Base-by-base conservation (phyloP, 805 yeast species). In the Myxozyma sirexii region DNA sequence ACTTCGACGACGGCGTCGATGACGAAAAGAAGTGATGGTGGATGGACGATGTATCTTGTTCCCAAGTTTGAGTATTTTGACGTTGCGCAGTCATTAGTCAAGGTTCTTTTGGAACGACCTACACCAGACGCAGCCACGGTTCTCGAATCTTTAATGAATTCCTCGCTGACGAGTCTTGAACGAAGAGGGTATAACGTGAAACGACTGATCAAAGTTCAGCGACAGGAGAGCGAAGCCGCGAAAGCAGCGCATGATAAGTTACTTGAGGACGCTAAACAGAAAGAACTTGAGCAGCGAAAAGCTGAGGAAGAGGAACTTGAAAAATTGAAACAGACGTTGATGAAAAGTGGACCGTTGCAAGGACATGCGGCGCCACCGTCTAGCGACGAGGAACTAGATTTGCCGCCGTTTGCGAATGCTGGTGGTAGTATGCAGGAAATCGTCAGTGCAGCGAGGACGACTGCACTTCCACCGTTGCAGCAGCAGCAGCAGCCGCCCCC, bases 141-240 rank as follows among this genome's bases (percentile, higher is more conserved):
- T 4, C 56, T 76, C 10, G 78, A 76, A 49, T 64, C 75, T 23
- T 70, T 74, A 44, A 67, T 76, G n/a, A 66, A 67, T 29, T 62
- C 72, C 7, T 62, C 70, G 13, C 62, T 76, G 45, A 56, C 59
- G 12, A 52, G 68, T 17, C 67, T 76, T 38, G 72, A 72, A 59
- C 56, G 68, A 43, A 74, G 76, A 46, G 79, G 79, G 10, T 75
- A 73, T 62, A 74, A 76, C 62, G 76, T 76, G 10, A 67, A 68
- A 26, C 59, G 76, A 23, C 59, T 75, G 26, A 64, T 72, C 35
- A 61, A 64, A 45, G 60, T 66, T 48, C 65, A 69, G 38, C 56
- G 66, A 29, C 63, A 60, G 45, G 67, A 62, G 47, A 60, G 56
- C 10, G 67, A 67, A 38, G 65, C 48, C 2, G 57, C 57, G 15